Conservation (phyloP, 805 yeast species). For the Candida chauliodis region DNA sequence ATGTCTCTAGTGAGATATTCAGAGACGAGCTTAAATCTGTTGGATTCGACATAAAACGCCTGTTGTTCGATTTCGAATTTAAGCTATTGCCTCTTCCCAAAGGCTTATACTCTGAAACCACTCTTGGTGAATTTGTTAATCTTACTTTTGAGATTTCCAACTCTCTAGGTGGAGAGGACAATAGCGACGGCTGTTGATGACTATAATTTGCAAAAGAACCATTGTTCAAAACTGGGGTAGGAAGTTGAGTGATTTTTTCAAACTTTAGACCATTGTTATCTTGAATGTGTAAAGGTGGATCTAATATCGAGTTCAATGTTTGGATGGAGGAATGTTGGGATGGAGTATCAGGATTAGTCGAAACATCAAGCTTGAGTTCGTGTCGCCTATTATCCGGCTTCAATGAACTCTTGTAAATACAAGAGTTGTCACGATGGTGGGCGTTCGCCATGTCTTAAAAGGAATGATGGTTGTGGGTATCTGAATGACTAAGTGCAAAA, state of each 20-base stretch:
- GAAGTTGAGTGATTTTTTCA: constrained; percentile 40
- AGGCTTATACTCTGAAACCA: constrained; percentile 38
- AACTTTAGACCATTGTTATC: constrained; percentile 10
- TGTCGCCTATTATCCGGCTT: neutral
- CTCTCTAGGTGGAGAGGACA: constrained; percentile 7
- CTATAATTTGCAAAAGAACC: constrained; percentile 17
- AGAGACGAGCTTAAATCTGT: constrained; percentile 4
- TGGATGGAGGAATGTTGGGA: constrained; percentile 3
- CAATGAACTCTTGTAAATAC: neutral
- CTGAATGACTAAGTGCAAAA: too few relatives aligned
- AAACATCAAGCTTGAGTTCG: constrained; percentile 1
- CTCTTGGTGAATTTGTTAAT: constrained; percentile 16
- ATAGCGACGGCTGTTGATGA: neutral
- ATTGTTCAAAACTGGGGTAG: constrained; percentile 39
- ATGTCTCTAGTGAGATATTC: neutral
- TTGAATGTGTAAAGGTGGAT: constrained; percentile 7
- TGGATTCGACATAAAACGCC: constrained; percentile 24
- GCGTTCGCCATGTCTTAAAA: too few relatives aligned
- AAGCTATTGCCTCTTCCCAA: constrained; percentile 18
- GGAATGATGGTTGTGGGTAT: too few relatives aligned
- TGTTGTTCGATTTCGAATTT: constrained; percentile 11
- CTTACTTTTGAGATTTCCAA: neutral
- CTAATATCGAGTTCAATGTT: constrained; percentile 1
- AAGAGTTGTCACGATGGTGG: neutral
- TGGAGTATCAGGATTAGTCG: constrained; percentile 3